Conservation (phyloP, 805 yeast genomes). For the Pichia nanzhaoensis region DNA sequence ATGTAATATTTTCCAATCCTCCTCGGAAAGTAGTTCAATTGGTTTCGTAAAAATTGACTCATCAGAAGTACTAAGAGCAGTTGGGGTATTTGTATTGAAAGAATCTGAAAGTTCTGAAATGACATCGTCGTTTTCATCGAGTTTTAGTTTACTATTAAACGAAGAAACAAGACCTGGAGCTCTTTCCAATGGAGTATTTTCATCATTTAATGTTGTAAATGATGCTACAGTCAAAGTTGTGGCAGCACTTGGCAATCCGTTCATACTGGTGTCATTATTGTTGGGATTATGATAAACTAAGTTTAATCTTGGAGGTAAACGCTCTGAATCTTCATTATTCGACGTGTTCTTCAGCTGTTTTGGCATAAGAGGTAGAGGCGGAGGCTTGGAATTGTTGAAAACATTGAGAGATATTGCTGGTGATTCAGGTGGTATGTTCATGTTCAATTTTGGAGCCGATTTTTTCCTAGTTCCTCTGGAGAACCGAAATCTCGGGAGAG, state of each 20-base stretch:
- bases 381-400: background rate
- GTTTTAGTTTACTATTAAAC: slow-evolving; percentile 4
- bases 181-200: background rate
- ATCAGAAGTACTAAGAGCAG: background rate
- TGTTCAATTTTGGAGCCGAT: slow-evolving; percentile 11
- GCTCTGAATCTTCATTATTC: background rate
- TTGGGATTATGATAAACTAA: background rate
- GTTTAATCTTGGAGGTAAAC: background rate
- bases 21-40: slow-evolving; percentile 39
- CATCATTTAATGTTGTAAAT: slow-evolving; percentile 10
- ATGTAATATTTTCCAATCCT: slow-evolving; percentile 65
- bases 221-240: slow-evolving; percentile 11
- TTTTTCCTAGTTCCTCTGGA: slow-evolving; percentile 9
- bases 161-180: slow-evolving; percentile 4
- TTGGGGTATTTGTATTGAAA: slow-evolving; percentile 3
- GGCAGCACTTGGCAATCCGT: slow-evolving; percentile 12
- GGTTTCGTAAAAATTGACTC: slow-evolving; percentile 7
- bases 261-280: background rate
- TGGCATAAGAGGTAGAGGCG: slow-evolving; percentile 7
- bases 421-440: slow-evolving; percentile 6
- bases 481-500: slow-evolving; percentile 8
- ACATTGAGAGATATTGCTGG: background rate
- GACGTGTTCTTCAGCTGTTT: slow-evolving; percentile 1
- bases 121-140: slow-evolving; percentile 5
- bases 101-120: background rate